Conservation (phyloP, 495 filamentous ascomycete genomes). For the Xylaria telfairii region DNA sequence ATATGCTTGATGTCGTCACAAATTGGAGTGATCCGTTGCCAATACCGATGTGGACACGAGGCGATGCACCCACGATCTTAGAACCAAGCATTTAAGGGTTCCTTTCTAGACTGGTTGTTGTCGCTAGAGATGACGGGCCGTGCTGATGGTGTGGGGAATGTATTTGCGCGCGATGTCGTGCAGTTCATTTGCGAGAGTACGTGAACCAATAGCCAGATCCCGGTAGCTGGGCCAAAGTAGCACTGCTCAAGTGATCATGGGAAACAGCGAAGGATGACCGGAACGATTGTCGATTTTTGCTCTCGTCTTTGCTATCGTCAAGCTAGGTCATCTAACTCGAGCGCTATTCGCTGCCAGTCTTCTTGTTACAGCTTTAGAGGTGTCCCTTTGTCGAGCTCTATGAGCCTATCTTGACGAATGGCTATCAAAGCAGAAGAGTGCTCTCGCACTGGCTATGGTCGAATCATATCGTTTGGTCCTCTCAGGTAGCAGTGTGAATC, state of each 20-base stretch:
- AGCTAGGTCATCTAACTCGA: slow-evolving; percentile 58
- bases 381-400: slow-evolving; percentile 44
- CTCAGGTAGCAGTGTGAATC: slow-evolving; percentile 38
- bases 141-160: slow-evolving; percentile 4
- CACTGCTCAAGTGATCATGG: slow-evolving; percentile 39
- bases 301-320: slow-evolving; percentile 66
- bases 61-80: slow-evolving; percentile 30
- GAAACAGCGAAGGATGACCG: slow-evolving; percentile 40
- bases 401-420: slow-evolving; percentile 55
- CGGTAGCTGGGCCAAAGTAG: slow-evolving; percentile 31
- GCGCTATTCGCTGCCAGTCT: slow-evolving; percentile 59
- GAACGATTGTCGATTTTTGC: slow-evolving; percentile 48
- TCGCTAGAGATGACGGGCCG: slow-evolving; percentile 7
- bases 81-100: slow-evolving; percentile 13
- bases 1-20: slow-evolving; percentile 16
- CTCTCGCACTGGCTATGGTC: slow-evolving; percentile 46
- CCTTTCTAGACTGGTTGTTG: slow-evolving; percentile 5
- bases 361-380: slow-evolving; percentile 48
- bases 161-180: slow-evolving; percentile 23
- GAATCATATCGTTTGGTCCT: slow-evolving; percentile 41
- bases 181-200: slow-evolving; percentile 31
- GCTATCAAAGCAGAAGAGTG: slow-evolving; percentile 52
- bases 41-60: slow-evolving; percentile 12
- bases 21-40: slow-evolving; percentile 6
- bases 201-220: slow-evolving; percentile 32